Conservation (phyloP, 1,139 yeast species). For the Pichia sp. region DNA sequence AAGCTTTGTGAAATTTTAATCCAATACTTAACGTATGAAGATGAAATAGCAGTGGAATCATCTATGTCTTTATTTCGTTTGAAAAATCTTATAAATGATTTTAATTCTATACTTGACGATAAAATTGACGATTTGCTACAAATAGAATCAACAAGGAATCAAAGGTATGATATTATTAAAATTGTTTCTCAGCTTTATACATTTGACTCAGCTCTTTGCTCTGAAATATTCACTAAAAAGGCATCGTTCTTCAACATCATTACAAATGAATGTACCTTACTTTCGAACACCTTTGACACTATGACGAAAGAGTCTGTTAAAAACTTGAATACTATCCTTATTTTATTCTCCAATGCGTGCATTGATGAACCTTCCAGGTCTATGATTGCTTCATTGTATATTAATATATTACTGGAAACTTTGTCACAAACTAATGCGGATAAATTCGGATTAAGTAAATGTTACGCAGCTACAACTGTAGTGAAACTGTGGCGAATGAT, state of each 20-base stretch:
- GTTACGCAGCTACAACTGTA: conserved; percentile 33
- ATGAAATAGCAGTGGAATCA: conserved; percentile 7
- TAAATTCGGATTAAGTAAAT: conserved; percentile 8
- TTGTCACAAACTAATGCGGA: conserved; percentile 10
- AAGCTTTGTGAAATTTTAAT: conserved; percentile 2
- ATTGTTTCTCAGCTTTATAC: conserved; percentile 20
- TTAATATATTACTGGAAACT: conserved; percentile 16
- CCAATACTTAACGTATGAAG: conserved; percentile 6
- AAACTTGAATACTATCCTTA: conserved; percentile 14
- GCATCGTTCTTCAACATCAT: conserved; percentile 16
- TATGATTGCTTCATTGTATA: conserved; percentile 22
- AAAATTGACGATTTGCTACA: conserved; percentile 18
- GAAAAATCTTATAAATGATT: background rate
- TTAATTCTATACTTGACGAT: conserved; percentile 4
- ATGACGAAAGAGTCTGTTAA: conserved; percentile 4
- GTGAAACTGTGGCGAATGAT: conserved; percentile 41
- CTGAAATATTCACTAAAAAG: conserved; percentile 18
- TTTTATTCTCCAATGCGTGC: conserved; percentile 24
- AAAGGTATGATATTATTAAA: conserved; percentile 14
- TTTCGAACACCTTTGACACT: conserved; percentile 7
- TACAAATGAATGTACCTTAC: conserved; percentile 20
- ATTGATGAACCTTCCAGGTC: conserved; percentile 23
- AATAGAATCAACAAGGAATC: conserved; percentile 11
- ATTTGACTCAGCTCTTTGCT: conserved; percentile 14
- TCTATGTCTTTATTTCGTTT: conserved; percentile 5